Evolutionary conservation across 108 stramenopile species (phyloP), one percentile per base, ranked within the genome.

Genomic region (Mediolabrus comicus): DNA sequence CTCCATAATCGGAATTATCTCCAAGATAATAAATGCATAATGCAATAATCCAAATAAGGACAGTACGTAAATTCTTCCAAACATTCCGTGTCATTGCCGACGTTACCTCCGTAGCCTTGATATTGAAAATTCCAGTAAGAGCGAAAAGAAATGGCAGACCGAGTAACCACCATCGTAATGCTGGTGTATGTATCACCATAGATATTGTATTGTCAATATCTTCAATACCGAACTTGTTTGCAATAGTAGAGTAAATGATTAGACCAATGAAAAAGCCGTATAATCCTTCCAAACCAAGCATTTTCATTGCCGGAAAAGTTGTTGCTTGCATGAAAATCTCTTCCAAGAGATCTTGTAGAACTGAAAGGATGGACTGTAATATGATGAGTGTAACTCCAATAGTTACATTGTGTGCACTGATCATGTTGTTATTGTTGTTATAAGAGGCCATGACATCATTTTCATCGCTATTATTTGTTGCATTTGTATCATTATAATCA

Each of bases 71-170:
- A 49, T 79, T 82, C 69, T 79, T 79, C 83, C 83, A 84, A 5
- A 81, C 68, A 52, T 84, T 84, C 28, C 83, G 71, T 10, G 83
- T 84, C 83, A 84, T 84, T 39, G 80, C 69, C 19, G 66, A 69
- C 19, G 83, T n/a, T n/a, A 72, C 79, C 35, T 57, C 67, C 16
- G 79, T 84, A 13, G 83, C 65, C 13, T 57, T 58, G 19, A 84
- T 81, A 53, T 81, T 77, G 46, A 77, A 80, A 13, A 77, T 77
- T n/a, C 79, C 82, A 24, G 82, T 78, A 8, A 71, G n/a, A 22
- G 2, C 32, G 17, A 19, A 81, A 71, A 0, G 77, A 29, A 26
- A 71, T 1, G 64, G 29, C 38, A 60, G 24, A 17, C 64, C 75
- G 2, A 65, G 46, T 4, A 59, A 7, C 27, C 35, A 62, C 27